phyloP scores from a whole-genome alignment of 2,329 filamentous ascomycete species.

The Xylariaceae sp. region DNA sequence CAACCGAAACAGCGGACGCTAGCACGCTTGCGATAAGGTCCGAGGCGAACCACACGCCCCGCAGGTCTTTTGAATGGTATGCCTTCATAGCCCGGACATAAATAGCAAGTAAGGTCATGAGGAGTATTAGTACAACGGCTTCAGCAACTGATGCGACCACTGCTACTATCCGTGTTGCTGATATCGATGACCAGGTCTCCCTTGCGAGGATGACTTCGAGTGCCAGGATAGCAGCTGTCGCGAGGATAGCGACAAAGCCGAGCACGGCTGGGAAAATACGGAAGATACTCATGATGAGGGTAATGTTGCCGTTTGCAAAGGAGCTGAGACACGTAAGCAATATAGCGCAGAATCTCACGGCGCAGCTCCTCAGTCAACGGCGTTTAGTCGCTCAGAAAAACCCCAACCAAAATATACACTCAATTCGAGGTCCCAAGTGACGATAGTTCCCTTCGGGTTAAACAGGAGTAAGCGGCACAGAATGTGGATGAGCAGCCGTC shows the following conservation, averaged over 20 bases:
- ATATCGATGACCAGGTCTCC: conserved; percentile 38
- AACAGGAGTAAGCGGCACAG: not conserved
- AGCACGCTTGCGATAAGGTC: conserved; percentile 47
- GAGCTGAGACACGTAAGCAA: not conserved
- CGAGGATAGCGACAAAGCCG: conserved; percentile 45
- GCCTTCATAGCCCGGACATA: conserved; percentile 37
- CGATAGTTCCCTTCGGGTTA: not conserved
- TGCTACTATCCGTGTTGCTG: conserved; percentile 44
- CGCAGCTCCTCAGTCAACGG: not conserved
- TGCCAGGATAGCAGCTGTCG: conserved; percentile 48
- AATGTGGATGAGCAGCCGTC: not conserved
- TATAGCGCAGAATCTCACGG: not conserved
- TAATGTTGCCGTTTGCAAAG: not conserved
- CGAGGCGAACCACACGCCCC: conserved; percentile 44
- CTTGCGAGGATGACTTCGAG: conserved; percentile 50
- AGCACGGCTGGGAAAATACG: conserved; percentile 44
- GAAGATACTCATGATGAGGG: conserved; percentile 43
- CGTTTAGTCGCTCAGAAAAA: not conserved
- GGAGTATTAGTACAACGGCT: conserved; percentile 43
- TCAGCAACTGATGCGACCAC: conserved; percentile 48
- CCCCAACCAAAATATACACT: not conserved
- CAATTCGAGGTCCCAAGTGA: not conserved
- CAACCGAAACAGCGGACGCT: conserved; percentile 53
- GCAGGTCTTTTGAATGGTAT: conserved; percentile 33
- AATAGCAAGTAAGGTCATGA: conserved; percentile 43